Evolutionary conservation across 129 eudicot genomes (phyloP).

Genomic region (Flaveria robusta): DNA sequence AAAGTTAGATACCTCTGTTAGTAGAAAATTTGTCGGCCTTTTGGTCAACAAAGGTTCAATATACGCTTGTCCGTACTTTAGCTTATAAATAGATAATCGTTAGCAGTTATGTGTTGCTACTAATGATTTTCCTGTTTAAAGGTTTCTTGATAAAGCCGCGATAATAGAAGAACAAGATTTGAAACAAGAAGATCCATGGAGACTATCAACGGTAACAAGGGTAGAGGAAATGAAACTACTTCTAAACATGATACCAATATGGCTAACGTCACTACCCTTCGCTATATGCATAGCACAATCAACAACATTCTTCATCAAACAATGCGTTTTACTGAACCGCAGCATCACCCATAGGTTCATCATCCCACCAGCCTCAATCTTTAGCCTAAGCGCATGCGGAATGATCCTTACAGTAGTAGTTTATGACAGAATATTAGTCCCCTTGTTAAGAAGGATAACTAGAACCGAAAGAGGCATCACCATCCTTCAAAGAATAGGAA

Average conservation of each 20-base stretch:
- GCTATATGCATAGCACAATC: constrained; percentile 68
- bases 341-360: constrained; percentile 38
- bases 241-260: constrained; percentile 68
- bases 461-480: constrained; percentile 77
- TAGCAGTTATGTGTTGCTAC: background rate
- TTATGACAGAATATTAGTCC: constrained; percentile 65
- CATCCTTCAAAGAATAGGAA: constrained; percentile 75
- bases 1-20: background rate
- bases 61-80: too few relatives aligned
- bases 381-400: constrained; percentile 54
- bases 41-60: background rate
- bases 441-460: constrained; percentile 48
- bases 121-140: constrained; percentile 20
- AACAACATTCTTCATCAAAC: constrained; percentile 84
- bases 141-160: constrained; percentile 79
- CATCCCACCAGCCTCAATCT: constrained; percentile 81
- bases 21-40: background rate
- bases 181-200: constrained; percentile 58
- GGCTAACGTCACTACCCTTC: constrained; percentile 71
- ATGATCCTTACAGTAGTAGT: constrained; percentile 52
- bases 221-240: constrained; percentile 81
- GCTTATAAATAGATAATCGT: background rate
- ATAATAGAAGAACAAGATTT: constrained; percentile 45
- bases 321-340: constrained; percentile 55
- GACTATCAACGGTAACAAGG: constrained; percentile 68